A percentile compares a stretch with the other conserved stretches of the same genome.
These are phyloP conservation scores for Mercurialis annua DNA, from an alignment of 345 rosid species.

Conservation along the genomic window DNA sequence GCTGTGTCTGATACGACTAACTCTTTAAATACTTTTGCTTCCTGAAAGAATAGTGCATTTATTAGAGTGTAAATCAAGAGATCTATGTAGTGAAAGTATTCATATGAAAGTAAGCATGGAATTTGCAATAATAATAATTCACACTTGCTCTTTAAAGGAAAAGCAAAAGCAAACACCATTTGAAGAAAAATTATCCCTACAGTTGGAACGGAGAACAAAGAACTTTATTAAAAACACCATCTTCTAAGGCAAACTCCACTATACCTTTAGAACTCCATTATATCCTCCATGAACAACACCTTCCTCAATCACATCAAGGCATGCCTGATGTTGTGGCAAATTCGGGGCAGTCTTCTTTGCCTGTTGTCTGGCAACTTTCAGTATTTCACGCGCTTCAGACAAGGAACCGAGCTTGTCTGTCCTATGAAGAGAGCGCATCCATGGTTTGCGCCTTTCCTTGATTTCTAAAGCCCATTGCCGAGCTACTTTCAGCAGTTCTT, in stretches of 20 bases:
- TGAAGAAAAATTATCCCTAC: not conserved
- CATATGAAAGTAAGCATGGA: not conserved
- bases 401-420: slow-evolving; percentile 87
- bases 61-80: slow-evolving; percentile 12
- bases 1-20: slow-evolving; percentile 69
- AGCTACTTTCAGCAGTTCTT: slow-evolving; percentile 72
- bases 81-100: not conserved
- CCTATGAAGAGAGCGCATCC: slow-evolving; percentile 76
- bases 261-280: slow-evolving; percentile 79
- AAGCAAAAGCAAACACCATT: slow-evolving; percentile 8
- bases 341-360: slow-evolving; percentile 78
- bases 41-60: slow-evolving; percentile 47
- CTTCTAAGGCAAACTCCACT: not conserved
- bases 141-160: not conserved
- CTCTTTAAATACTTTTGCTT: slow-evolving; percentile 71
- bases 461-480: slow-evolving; percentile 84
- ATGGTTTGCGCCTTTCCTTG: slow-evolving; percentile 62
- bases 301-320: slow-evolving; percentile 88
- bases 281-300: slow-evolving; percentile 94
- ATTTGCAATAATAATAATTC: not conserved
- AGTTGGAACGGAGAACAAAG: slow-evolving; percentile 5
- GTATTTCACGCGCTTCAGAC: slow-evolving; percentile 65
- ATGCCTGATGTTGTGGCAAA: slow-evolving; percentile 86
- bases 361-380: slow-evolving; percentile 56
- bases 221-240: not conserved